Conservation (phyloP, 140 eudicot genomes). For the Stevia rebaudiana region DNA sequence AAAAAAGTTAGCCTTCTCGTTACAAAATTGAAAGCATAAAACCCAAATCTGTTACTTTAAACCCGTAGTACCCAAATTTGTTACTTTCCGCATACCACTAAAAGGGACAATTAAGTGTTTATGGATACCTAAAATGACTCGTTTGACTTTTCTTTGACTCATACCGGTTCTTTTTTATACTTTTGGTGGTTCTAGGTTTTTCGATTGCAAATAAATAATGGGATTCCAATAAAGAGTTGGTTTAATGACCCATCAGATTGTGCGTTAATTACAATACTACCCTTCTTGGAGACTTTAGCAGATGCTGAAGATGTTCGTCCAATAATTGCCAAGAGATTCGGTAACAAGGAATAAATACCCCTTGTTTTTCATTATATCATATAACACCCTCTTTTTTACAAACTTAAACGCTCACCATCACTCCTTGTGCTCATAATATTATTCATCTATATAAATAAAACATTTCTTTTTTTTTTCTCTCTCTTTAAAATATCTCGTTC, state of each 20-base stretch:
- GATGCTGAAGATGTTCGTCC: slow-evolving; percentile 97
- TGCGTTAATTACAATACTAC: slow-evolving; percentile 75
- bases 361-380: slow-evolving; percentile 49
- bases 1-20: too few species aligned
- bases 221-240: slow-evolving; percentile 99
- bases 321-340: slow-evolving; percentile 84
- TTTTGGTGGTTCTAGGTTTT: slow-evolving; percentile 65
- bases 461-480: slow-evolving; percentile 27
- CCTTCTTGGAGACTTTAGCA: slow-evolving; percentile 81
- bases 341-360: slow-evolving; percentile 94
- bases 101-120: neutral
- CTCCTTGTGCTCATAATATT: slow-evolving; percentile 40
- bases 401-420: slow-evolving; percentile 33
- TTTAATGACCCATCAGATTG: slow-evolving; percentile 85
- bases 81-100: too few species aligned
- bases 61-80: too few species aligned
- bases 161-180: neutral
- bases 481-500: slow-evolving; percentile 28
- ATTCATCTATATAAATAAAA: slow-evolving; percentile 28
- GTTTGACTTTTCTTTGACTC: neutral
- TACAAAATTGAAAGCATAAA: too few species aligned
- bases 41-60: too few species aligned
- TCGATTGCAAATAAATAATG: slow-evolving; percentile 94
- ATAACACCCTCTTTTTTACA: slow-evolving; percentile 5
- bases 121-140: neutral